phyloP scores from a whole-genome alignment of 306 rosid genomes.

The Mucuna pruriens region DNA sequence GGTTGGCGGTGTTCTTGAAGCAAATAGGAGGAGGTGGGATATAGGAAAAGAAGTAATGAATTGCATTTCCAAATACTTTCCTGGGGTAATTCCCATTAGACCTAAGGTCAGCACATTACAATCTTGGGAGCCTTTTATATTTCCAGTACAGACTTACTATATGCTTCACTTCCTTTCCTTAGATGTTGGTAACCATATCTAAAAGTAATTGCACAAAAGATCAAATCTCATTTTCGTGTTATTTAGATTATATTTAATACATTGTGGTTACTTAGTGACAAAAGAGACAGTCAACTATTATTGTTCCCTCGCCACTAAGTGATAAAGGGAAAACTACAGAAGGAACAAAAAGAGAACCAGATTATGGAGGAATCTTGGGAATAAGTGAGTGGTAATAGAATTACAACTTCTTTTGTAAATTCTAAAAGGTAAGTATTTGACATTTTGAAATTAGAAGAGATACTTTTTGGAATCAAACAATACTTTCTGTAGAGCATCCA shows the following conservation, averaged over 20 bases:
- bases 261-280: neutral
- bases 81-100: conserved; percentile 70
- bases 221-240: neutral
- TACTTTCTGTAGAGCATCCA: neutral
- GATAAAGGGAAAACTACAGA: neutral
- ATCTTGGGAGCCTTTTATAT: neutral
- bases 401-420: no score
- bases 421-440: neutral
- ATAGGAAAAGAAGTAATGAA: conserved; percentile 81
- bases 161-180: neutral
- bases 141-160: neutral
- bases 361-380: neutral
- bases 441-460: neutral
- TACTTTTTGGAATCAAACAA: neutral
- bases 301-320: neutral
- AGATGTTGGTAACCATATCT: neutral
- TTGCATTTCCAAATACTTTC: conserved; percentile 63
- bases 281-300: neutral
- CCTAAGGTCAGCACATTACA: conserved; percentile 72
- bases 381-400: neutral
- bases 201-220: neutral
- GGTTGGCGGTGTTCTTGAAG: conserved; percentile 99
- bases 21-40: conserved; percentile 83
- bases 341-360: neutral
- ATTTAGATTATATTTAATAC: neutral